Base-by-base conservation (phyloP, 2,329 filamentous ascomycete species). In the Claviceps sp. region DNA sequence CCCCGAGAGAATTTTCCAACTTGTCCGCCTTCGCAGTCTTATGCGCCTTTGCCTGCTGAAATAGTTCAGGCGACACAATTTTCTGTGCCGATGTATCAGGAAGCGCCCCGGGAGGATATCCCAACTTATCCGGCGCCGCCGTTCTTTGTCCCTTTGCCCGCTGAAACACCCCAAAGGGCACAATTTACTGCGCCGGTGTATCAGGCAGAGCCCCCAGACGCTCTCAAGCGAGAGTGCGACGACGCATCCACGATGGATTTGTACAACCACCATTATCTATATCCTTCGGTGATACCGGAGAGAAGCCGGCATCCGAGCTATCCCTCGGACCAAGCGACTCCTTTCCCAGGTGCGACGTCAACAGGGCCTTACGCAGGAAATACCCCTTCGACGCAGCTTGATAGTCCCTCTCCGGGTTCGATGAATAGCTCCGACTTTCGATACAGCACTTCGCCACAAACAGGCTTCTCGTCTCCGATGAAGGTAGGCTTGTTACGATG, bases 361-460 rank as follows among this genome's bases (percentile, higher is more conserved):
- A 70, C 71, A 2, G 68, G 67, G 3, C 61, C 63, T 0, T 72
- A 71, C 3, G 65, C 67, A 6, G 63, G 72, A 41, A 72, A 69
- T 52, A 75, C 73, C 3, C 74, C 73, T 14, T 72, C 72, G 37
- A 75, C 73, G 8, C 69, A 71, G 45, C 60, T 74, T 6, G 66
- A 68, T 44, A 72, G 66, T 1, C 66, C 68, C 2, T 71, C 72
- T 16, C 70, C 72, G 2, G 59, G 65, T 47, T 72, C 70, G 1
- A 61, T 64, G 18, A 58, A 62, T 5, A 65, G 62, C 30, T 66
- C 67, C 20, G 66, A 68, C 47, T 68, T 66, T 38, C 62, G 63
- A 13, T 64, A 67, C 30, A 70, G 67, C 52, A 59, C 60, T 3
- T 72, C 70, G 3, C 69, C 68, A 1, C 59, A 59, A 40, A 59